Conservation (phyloP, 2,329 filamentous ascomycete species). For the Colletotrichum aenigma region DNA sequence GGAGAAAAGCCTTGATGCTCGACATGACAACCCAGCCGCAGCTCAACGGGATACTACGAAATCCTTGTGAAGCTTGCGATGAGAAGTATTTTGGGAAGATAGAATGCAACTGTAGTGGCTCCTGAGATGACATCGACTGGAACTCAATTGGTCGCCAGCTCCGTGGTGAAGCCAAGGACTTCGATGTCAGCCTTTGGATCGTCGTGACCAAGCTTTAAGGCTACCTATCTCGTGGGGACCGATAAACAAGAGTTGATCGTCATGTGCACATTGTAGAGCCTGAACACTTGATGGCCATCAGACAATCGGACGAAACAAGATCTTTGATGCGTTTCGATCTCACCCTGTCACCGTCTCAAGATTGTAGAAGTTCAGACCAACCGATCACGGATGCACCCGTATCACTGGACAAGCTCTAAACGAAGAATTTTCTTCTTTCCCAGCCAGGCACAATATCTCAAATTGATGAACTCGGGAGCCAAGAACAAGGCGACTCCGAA, state of each 20-base stretch:
- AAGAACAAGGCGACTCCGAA: not conserved
- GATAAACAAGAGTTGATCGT: not conserved
- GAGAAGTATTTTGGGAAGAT: not conserved
- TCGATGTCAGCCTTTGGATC: not conserved
- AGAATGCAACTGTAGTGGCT: not conserved
- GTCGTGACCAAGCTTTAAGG: not conserved
- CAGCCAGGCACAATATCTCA: not conserved
- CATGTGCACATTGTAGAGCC: not conserved
- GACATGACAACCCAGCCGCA: not conserved
- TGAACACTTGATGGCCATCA: not conserved
- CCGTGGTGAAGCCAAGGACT: not conserved
- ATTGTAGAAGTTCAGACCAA: not conserved
- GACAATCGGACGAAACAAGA: not conserved
- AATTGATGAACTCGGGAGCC: not conserved
- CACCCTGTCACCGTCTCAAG: not conserved
- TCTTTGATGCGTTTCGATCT: not conserved
- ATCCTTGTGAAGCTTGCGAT: not conserved
- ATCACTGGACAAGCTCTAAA: not conserved
- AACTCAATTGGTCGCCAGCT: not conserved
- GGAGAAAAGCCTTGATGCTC: not conserved
- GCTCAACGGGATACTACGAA: not conserved
- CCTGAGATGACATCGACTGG: not conserved
- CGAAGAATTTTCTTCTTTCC: not conserved
- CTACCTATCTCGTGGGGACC: not conserved
- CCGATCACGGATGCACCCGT: not conserved